Evolutionary conservation across 257 asterid species (phyloP).

Genomic region (Solanum tarapatanum): DNA sequence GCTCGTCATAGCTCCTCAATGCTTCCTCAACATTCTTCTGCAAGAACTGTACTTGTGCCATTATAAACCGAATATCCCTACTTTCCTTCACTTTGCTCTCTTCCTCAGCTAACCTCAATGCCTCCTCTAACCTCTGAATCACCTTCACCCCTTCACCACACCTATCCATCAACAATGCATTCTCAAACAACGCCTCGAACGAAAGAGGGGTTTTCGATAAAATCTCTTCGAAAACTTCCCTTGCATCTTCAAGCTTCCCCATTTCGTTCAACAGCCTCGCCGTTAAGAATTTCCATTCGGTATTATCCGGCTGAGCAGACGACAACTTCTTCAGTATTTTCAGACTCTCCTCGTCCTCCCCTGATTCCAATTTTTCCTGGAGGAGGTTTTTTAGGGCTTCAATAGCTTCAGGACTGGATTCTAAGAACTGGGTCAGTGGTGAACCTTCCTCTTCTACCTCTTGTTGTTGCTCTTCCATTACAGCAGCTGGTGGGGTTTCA

Average conservation of each 20-base stretch:
- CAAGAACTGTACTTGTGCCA: conserved; percentile 77
- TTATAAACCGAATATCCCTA: conserved; percentile 68
- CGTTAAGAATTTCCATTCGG: conserved; percentile 52
- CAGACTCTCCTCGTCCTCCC: conserved; percentile 58
- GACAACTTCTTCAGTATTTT: conserved; percentile 33
- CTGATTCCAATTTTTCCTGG: conserved; percentile 52
- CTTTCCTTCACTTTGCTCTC: conserved; percentile 54
- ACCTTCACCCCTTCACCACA: conserved; percentile 59
- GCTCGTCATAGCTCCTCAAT: conserved; percentile 58
- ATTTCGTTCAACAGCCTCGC: conserved; percentile 59
- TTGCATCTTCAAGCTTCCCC: conserved; percentile 50
- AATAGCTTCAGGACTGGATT: conserved; percentile 41
- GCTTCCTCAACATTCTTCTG: conserved; percentile 83
- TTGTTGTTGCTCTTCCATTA: conserved; percentile 11
- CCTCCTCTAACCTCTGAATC: conserved; percentile 53
- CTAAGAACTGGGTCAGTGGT: conserved; percentile 34
- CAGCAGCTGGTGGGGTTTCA: conserved; percentile 14
- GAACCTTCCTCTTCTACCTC: conserved; percentile 21
- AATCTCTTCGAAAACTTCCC: conserved; percentile 48
- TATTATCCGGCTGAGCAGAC: conserved; percentile 54
- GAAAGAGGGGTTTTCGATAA: conserved; percentile 36
- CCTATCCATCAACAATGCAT: conserved; percentile 64
- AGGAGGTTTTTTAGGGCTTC: conserved; percentile 44
- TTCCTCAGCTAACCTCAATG: conserved; percentile 49
- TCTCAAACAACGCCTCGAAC: conserved; percentile 64